Evolutionary conservation across 1,284 basidiomycete species (phyloP).

Genomic region (Exobasidium cylindrosporum): DNA sequence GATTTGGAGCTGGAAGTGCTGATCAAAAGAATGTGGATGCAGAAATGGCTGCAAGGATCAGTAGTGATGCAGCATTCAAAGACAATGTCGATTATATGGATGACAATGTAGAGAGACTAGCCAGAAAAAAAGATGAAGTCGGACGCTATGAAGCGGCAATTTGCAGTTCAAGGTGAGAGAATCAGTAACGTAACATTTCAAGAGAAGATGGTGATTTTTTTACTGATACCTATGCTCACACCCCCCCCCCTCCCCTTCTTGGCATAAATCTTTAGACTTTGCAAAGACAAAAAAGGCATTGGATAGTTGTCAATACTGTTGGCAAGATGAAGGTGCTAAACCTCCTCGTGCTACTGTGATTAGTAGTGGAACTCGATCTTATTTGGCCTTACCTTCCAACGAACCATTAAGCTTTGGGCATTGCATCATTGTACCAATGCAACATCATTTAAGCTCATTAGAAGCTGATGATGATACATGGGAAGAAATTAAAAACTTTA

Average conservation of each 20-base stretch:
- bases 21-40: conserved; percentile 89
- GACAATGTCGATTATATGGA: conserved; percentile 80
- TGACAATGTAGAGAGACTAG: conserved; percentile 88
- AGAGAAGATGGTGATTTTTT: not conserved
- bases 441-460: conserved; percentile 80
- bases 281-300: conserved; percentile 87
- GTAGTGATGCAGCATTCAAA: conserved; percentile 80
- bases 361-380: conserved; percentile 83
- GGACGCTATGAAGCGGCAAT: conserved; percentile 92
- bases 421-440: conserved; percentile 87
- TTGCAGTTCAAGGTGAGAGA: conserved; percentile 70
- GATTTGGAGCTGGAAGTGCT: conserved; percentile 77
- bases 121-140: conserved; percentile 88
- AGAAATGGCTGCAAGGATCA: conserved; percentile 81
- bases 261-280: no score
- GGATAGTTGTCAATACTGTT: conserved; percentile 68
- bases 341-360: conserved; percentile 80
- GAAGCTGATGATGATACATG: conserved; percentile 97
- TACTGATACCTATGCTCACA: not conserved
- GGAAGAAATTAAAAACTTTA: conserved; percentile 77
- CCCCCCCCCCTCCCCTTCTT: conserved; percentile 1
- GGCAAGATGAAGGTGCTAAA: conserved; percentile 57
- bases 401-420: conserved; percentile 87
- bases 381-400: conserved; percentile 77
- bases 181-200: conserved; percentile 9